Evolutionary conservation across 1,284 basidiomycete genomes (phyloP), one percentile per base, ranked within the genome.

Genomic region (Ustilago loliicola): DNA sequence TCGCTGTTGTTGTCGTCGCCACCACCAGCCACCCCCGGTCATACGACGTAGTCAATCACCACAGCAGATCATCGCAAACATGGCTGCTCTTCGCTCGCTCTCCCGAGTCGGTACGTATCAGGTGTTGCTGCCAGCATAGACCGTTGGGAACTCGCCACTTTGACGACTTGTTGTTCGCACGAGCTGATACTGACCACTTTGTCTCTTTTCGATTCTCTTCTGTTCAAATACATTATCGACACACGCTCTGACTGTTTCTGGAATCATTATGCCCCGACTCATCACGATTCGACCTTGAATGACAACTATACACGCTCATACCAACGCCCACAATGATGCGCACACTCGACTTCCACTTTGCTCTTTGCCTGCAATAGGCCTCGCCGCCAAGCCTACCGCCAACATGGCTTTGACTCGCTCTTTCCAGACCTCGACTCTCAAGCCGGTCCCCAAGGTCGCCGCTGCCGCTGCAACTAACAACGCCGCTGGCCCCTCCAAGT

Each of bases 61-160:
- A 45, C 36, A 57, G 17, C 25, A 57, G 48, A 21, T 45, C 45
- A 32, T 61, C 36, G 59, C 34, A 50, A 76, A 65, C 32, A 77
- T 77, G 74, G 74, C 74, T 63, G 50, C 74, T 57, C 66, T 77
- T 59, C 69, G 74, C 19, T 77, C 69, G 50, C 69, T 77, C 23
- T 66, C 74, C 7, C 69, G 74, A 52, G 74, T 77, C 51, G 74
- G 73, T 76, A 68, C 17, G 73, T 76, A 65, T 57, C 38, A 36
- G 51, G 8, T 38, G 9, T 13, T 21, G 19, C 42, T 23, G 42
- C n/a, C 27, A 42, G 25, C 17, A 13, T 10, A n/a, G 17, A n/a
- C 17, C 21, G 17, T 34, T 10, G 15, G 19, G 19, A 34, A 34
- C 11, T 11, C 30, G 59, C 60, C 57, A 66, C 48, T 29, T 50